A percentile compares a stretch with the other conserved stretches of the same genome.
phyloP scores from a whole-genome alignment of 768 basidiomycete genomes.

The Agrocybe pediades region DNA sequence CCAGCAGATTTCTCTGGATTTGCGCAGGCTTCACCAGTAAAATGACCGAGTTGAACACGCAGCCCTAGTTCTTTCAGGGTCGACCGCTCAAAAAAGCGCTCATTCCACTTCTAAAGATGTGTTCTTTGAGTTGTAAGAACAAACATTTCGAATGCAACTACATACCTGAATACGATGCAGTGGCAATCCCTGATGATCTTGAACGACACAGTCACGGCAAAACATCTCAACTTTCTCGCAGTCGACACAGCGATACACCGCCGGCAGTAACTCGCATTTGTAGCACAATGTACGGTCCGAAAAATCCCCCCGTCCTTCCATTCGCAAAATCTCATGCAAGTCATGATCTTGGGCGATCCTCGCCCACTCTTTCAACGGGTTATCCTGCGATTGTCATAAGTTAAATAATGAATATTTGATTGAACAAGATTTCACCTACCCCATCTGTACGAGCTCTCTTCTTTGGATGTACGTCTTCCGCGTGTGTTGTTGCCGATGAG shows the following conservation, averaged over 20 bases:
- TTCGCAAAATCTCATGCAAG: not conserved
- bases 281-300: not conserved
- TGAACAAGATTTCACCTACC: not conserved
- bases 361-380: not conserved
- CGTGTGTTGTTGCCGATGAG: too few species aligned
- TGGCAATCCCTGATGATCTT: slow-evolving; percentile 4
- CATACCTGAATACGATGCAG: slow-evolving; percentile 24
- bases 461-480: too few species aligned
- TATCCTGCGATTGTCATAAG: too few species aligned
- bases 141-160: not conserved
- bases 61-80: slow-evolving; percentile 25
- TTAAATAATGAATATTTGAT: too few species aligned
- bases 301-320: not conserved
- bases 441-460: not conserved
- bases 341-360: not conserved
- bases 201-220: slow-evolving; percentile 11
- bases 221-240: slow-evolving; percentile 10
- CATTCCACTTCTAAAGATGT: slow-evolving; percentile 20
- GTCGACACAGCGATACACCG: slow-evolving; percentile 15
- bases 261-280: not conserved
- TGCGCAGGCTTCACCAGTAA: too few species aligned
- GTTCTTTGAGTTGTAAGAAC: not conserved
- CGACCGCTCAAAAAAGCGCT: slow-evolving; percentile 14
- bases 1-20: too few species aligned
- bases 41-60: slow-evolving; percentile 29